Evolutionary conservation across 2,329 filamentous ascomycete genomes (phyloP).

Genomic region (Venturia carpophila): DNA sequence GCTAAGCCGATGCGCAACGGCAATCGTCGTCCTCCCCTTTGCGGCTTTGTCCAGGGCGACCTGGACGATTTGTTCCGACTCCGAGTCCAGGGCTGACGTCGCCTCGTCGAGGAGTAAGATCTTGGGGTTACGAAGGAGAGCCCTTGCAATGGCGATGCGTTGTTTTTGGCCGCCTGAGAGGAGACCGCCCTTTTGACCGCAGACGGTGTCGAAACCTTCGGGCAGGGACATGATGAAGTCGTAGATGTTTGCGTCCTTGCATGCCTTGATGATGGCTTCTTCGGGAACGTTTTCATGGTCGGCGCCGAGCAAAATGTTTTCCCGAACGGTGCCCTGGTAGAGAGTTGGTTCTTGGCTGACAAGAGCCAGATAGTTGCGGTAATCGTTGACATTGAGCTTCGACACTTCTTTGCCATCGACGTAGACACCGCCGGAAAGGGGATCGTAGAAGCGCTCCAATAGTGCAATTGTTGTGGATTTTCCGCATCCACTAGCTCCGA

Average conservation of each 20-base stretch:
- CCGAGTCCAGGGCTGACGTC: constrained; percentile 55
- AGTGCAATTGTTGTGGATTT: constrained; percentile 91
- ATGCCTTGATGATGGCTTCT: constrained; percentile 65
- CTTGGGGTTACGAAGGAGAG: constrained; percentile 82
- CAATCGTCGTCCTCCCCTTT: constrained; percentile 84
- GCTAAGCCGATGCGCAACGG: constrained; percentile 82
- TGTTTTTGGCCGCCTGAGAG: constrained; percentile 91
- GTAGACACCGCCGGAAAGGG: constrained; percentile 68
- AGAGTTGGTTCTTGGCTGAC: constrained; percentile 92
- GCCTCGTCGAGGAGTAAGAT: constrained; percentile 71
- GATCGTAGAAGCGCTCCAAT: constrained; percentile 91
- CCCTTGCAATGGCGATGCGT: constrained; percentile 85
- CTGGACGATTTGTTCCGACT: constrained; percentile 73
- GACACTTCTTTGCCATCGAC: constrained; percentile 80
- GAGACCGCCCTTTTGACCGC: constrained; percentile 79
- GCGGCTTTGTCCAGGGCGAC: constrained; percentile 73
- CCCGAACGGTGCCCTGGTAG: constrained; percentile 84
- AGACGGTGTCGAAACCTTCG: constrained; percentile 76
- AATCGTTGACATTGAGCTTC: constrained; percentile 73
- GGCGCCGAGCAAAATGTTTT: constrained; percentile 76
- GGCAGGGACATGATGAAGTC: constrained; percentile 83
- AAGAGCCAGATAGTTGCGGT: constrained; percentile 74
- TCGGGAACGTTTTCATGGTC: constrained; percentile 61
- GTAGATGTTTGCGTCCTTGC: constrained; percentile 85
- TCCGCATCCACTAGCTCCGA: constrained; percentile 89